phyloP scores from a whole-genome alignment of 192 early-diverging fungal genomes.

The Jimgerdemannia flammicorona region DNA sequence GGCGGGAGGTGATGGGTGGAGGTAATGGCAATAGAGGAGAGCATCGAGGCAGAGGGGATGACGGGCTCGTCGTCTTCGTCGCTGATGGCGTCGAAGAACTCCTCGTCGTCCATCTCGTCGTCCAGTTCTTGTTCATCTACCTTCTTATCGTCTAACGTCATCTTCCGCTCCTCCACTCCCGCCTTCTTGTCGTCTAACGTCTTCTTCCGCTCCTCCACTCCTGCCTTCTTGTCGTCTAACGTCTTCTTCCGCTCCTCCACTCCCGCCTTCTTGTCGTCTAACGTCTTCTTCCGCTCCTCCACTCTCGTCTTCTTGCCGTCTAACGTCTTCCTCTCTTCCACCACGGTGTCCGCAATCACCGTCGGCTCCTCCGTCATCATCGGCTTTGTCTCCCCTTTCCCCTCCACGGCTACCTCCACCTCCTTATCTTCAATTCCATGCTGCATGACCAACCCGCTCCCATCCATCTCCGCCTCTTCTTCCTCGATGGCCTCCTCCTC shows the following conservation, averaged over 20 bases:
- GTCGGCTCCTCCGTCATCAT: not conserved
- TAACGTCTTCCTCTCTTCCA: not conserved
- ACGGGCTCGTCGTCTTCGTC: conserved; percentile 18
- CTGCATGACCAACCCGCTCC: not conserved
- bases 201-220: not conserved
- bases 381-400: not conserved
- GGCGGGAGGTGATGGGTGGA: not conserved
- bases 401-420: not conserved
- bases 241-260: no score
- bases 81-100: conserved; percentile 65
- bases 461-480: not conserved
- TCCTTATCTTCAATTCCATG: not conserved
- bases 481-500: not conserved
- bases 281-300: not conserved
- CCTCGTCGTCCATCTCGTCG: conserved; percentile 46
- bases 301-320: not conserved
- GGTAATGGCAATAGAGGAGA: not conserved
- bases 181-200: not conserved
- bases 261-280: not conserved
- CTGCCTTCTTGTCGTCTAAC: not conserved
- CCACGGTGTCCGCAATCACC: not conserved
- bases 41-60: not conserved
- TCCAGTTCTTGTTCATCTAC: not conserved
- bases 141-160: not conserved
- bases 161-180: no score